These are phyloP conservation scores for Eutrema salsugineum DNA, from an alignment of 441 rosid species.

Conservation along the genomic window DNA sequence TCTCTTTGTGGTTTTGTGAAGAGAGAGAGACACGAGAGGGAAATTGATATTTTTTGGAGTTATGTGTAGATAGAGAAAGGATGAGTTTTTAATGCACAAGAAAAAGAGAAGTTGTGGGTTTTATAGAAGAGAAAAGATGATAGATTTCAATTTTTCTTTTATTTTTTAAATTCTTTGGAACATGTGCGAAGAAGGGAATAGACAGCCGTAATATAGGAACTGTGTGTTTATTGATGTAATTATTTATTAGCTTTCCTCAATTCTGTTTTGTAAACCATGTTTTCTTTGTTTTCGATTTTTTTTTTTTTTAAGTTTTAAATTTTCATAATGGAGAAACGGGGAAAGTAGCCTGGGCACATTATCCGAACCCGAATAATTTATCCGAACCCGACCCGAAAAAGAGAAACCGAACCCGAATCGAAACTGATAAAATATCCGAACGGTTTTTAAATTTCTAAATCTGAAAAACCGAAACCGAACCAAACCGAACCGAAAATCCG, in stretches of 20 bases:
- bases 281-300: neutral
- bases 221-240: constrained; percentile 3
- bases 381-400: no score
- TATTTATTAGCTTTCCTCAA: constrained; percentile 13
- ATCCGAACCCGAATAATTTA: no score
- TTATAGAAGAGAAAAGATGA: constrained; percentile 30
- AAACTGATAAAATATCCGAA: no score
- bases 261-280: constrained; percentile 13
- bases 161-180: constrained; percentile 6
- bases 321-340: neutral
- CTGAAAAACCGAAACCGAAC: no score
- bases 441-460: no score
- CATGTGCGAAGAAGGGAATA: constrained; percentile 35
- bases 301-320: neutral
- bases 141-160: constrained; percentile 29
- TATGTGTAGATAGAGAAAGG: constrained; percentile 45
- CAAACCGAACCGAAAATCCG: no score
- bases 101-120: constrained; percentile 27
- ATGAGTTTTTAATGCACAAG: constrained; percentile 41
- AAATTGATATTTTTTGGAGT: constrained; percentile 32
- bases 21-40: constrained; percentile 15
- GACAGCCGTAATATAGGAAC: constrained; percentile 47
- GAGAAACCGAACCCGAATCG: no score
- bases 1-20: neutral
- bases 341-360: no score